A percentile compares a stretch with the other conserved stretches of the same genome.
Evolutionary conservation across 768 basidiomycete species (phyloP).

Genomic region (Tricholoma sp.): DNA sequence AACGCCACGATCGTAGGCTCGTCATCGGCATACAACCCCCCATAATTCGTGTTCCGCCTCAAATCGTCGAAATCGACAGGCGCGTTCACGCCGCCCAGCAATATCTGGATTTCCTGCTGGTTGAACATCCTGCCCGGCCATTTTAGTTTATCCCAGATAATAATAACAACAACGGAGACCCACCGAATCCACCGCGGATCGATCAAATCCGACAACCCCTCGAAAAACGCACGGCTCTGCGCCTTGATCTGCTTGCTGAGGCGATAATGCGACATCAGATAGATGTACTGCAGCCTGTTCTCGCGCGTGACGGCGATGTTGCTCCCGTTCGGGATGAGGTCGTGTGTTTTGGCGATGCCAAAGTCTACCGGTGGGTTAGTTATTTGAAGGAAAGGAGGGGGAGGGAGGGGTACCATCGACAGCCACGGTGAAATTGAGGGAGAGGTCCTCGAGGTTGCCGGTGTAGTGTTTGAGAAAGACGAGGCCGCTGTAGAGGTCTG

Average conservation of each 20-base stretch:
- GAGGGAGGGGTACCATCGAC: constrained; percentile 60
- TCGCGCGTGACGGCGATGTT: constrained; percentile 83
- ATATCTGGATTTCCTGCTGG: constrained; percentile 89
- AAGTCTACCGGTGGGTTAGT: constrained; percentile 51
- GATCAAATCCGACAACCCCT: constrained; percentile 89
- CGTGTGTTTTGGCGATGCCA: constrained; percentile 67
- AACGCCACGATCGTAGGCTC: constrained; percentile 73
- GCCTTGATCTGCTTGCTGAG: constrained; percentile 83
- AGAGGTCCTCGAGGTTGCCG: constrained; percentile 81
- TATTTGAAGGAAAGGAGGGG: neutral
- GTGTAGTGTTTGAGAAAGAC: constrained; percentile 90
- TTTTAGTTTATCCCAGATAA: too few relatives aligned
- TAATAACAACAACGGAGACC: too few relatives aligned
- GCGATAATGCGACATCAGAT: constrained; percentile 82
- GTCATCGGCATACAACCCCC: constrained; percentile 68
- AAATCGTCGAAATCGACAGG: constrained; percentile 85
- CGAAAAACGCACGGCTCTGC: constrained; percentile 85
- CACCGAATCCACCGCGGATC: constrained; percentile 84
- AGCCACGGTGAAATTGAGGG: constrained; percentile 85
- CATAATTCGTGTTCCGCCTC: constrained; percentile 71
- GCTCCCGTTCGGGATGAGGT: constrained; percentile 78
- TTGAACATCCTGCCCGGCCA: constrained; percentile 99
- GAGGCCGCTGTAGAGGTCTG: constrained; percentile 87
- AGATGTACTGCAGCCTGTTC: constrained; percentile 87
- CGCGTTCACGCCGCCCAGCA: constrained; percentile 84